phyloP scores from a whole-genome alignment of 75 land plant species.

The Selaginella moellendorffii region DNA sequence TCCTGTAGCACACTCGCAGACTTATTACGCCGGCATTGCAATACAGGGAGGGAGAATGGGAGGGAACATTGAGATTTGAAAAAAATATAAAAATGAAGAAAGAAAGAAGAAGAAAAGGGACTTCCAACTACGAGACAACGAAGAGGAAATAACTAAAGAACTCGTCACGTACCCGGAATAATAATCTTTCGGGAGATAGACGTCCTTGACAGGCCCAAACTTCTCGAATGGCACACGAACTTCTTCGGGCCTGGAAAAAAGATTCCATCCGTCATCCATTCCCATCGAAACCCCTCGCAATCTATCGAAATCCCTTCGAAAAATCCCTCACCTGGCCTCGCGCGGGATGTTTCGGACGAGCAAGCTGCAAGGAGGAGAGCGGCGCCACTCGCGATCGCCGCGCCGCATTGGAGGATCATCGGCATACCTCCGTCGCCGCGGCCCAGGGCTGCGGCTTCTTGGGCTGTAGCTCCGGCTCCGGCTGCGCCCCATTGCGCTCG shows the following conservation, averaged over 20 bases:
- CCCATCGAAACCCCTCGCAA: too few species aligned
- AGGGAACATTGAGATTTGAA: too few species aligned
- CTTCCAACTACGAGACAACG: background rate
- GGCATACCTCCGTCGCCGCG: constrained; percentile 20
- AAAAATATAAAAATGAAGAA: too few species aligned
- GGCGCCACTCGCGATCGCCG: constrained; percentile 19
- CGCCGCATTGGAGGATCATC: background rate
- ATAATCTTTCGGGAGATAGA: constrained; percentile 71
- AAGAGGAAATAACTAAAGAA: background rate
- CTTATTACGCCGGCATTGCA: too few species aligned
- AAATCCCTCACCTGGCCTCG: constrained; percentile 42
- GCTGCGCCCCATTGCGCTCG: constrained; percentile 9
- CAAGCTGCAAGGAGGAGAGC: constrained; percentile 35
- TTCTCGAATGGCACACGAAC: constrained; percentile 65
- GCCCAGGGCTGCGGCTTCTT: background rate
- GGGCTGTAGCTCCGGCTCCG: constrained; percentile 14
- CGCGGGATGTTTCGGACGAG: constrained; percentile 66
- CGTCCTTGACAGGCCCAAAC: constrained; percentile 71
- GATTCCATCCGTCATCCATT: background rate
- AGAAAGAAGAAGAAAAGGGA: too few species aligned
- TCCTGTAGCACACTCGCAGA: background rate
- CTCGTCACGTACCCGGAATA: constrained; percentile 79
- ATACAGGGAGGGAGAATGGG: too few species aligned
- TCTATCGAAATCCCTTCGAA: too few species aligned
- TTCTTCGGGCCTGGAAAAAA: constrained; percentile 53